Conservation (phyloP, 192 early-diverging fungal species). For the Mortierella hygrophila region DNA sequence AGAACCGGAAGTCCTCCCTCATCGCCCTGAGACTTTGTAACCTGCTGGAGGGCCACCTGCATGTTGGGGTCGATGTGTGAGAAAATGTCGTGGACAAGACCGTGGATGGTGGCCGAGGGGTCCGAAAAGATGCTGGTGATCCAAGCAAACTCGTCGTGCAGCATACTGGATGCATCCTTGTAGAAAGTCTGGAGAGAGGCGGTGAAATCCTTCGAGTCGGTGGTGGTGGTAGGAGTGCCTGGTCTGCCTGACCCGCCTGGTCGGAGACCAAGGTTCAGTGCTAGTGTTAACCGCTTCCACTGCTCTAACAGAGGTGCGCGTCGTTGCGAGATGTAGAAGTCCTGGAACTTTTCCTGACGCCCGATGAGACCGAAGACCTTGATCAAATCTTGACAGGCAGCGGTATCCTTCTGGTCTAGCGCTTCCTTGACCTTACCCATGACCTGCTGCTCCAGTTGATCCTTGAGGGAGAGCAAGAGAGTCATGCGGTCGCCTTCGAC, state of each 20-base stretch:
- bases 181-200: conserved; percentile 63
- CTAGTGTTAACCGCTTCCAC: conserved; percentile 56
- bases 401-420: conserved; percentile 69
- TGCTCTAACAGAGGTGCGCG: conserved; percentile 59
- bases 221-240: background rate
- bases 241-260: background rate
- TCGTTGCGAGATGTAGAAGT: conserved; percentile 68
- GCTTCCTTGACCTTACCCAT: conserved; percentile 65
- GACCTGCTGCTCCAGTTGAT: conserved; percentile 70
- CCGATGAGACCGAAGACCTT: conserved; percentile 72
- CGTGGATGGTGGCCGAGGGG: conserved; percentile 59
- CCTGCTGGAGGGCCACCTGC: conserved; percentile 25
- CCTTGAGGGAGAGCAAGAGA: conserved; percentile 67
- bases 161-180: conserved; percentile 61
- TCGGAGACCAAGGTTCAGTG: conserved; percentile 7
- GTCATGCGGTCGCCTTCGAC: conserved; percentile 74
- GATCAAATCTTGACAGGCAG: conserved; percentile 62
- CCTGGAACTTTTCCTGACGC: conserved; percentile 66
- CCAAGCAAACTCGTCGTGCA: conserved; percentile 73
- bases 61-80: conserved; percentile 64
- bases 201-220: conserved; percentile 47
- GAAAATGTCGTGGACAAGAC: conserved; percentile 66
- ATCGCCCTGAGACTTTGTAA: conserved; percentile 39
- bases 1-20: conserved; percentile 55
- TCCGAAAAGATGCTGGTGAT: conserved; percentile 68